phyloP scores from a whole-genome alignment of 2,329 filamentous ascomycete genomes.

The Hypocreales sp. region DNA sequence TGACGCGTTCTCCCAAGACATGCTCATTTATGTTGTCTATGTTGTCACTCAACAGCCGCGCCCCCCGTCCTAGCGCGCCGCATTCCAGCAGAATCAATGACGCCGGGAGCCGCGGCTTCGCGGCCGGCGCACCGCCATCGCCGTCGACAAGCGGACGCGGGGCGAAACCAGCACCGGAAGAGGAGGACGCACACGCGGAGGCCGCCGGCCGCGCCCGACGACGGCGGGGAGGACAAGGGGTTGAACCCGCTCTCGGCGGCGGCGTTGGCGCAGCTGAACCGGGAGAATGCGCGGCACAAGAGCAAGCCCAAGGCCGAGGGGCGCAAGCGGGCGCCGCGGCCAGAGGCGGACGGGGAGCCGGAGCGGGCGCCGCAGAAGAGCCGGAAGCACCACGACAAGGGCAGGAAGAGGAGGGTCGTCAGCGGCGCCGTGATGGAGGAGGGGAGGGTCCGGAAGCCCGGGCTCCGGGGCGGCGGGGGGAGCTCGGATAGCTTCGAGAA shows the following conservation, averaged over 20 bases:
- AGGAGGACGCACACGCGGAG: slow-evolving; percentile 17
- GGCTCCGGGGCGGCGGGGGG: slow-evolving; percentile 26
- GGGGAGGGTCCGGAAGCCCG: slow-evolving; percentile 27
- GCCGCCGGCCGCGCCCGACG: slow-evolving; percentile 18
- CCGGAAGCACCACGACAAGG: slow-evolving; percentile 19
- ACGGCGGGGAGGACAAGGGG: slow-evolving; percentile 11
- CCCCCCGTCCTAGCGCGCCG: no score
- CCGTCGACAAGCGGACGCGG: slow-evolving; percentile 11
- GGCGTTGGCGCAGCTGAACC: slow-evolving; percentile 51
- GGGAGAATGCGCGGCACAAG: slow-evolving; percentile 37
- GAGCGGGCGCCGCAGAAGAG: slow-evolving; percentile 9
- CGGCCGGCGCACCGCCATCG: slow-evolving; percentile 13
- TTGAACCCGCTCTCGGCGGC: slow-evolving; percentile 26
- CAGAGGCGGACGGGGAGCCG: slow-evolving; percentile 3
- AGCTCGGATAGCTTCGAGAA: slow-evolving; percentile 30
- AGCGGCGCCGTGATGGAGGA: slow-evolving; percentile 58
- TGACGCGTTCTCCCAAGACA: no score
- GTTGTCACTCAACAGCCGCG: no score
- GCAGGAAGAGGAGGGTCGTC: slow-evolving; percentile 45
- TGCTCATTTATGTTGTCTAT: no score
- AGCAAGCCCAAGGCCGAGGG: slow-evolving; percentile 28
- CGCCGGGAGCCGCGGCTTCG: slow-evolving; percentile 16
- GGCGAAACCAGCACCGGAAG: slow-evolving; percentile 20
- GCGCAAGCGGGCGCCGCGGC: slow-evolving; percentile 4
- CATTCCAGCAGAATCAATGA: slow-evolving; percentile 17